Base-by-base conservation (phyloP, 805 yeast species). In the Metschnikowia santaceciliae region DNA sequence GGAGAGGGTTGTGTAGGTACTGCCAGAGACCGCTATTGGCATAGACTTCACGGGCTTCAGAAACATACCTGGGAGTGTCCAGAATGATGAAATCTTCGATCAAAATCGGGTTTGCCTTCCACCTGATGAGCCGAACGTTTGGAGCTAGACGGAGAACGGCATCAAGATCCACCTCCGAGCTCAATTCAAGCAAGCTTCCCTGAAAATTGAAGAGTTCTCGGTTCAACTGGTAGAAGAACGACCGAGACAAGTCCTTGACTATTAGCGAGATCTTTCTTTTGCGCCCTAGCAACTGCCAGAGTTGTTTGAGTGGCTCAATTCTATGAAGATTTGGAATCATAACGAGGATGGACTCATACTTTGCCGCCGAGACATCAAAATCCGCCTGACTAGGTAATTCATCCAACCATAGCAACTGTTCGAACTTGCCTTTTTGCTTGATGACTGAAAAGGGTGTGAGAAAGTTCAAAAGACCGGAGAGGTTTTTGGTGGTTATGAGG, bases 381-480 rank as follows among this genome's bases (percentile, higher is more conserved):
- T 42, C 50, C 3, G 49, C 47, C n/a, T 42, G 35, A 8, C 35
- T 34, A n/a, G 43, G 45, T 13, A 50, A 36, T 10, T 53, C 51
- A 36, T 57, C 60, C 8, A 58, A 46, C 49, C 54, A 50, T 10
- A 56, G 30, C 32, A 50, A 36, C 34, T 51, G 48, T 7, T 54
- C 53, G 45, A 85, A 78, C 47, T 82, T 69, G 3, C 78, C 83
- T 36, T 67, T 70, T 36, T 71, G 70, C 57, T 80, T 80, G 32
- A 85, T 70, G 6, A 65, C 61, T 49, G 79, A 75, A 62, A 83
- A 84, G 10, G 85, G 80, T 11, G 83, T 76, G 34, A 84, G 66
- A 35, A 70, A 70, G 60, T 86, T 81, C 50, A 85, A 65, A 11
- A 78, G 60, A 0, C 78, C 67, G 2, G 85, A 72, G 36, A 84